These are phyloP conservation scores for Annulohypoxylon bovei DNA, from an alignment of 495 filamentous ascomycete species.

Conservation along the genomic window DNA sequence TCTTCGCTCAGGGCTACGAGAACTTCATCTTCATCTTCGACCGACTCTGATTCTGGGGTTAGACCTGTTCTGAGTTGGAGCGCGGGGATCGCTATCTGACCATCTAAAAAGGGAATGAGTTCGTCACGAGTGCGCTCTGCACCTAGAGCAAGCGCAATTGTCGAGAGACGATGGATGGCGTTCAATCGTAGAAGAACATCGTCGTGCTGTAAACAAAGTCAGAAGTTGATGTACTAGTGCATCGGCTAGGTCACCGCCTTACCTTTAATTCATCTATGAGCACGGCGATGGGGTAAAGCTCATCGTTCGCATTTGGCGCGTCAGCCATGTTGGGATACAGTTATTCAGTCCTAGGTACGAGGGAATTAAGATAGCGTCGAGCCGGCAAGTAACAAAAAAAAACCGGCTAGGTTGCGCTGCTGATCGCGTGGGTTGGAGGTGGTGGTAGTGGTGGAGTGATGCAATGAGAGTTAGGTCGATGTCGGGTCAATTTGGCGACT, in stretches of 20 bases:
- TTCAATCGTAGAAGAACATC: conserved; percentile 97
- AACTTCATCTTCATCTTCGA: conserved; percentile 98
- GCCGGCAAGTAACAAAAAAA: conserved; percentile 22
- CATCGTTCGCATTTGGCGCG: conserved; percentile 75
- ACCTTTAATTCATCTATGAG: conserved; percentile 99
- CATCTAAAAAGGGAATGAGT: conserved; percentile 97
- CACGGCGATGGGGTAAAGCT: conserved; percentile 99
- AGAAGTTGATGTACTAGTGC: conserved; percentile 20
- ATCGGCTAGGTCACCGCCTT: conserved; percentile 44
- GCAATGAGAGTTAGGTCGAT: conserved; percentile 42
- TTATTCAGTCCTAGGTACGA: conserved; percentile 11
- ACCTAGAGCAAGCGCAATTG: conserved; percentile 94
- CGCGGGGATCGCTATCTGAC: conserved; percentile 60
- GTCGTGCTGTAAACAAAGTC: conserved; percentile 74
- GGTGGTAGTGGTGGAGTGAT: conserved; percentile 38
- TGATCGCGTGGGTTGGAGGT: conserved; percentile 38
- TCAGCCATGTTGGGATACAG: conserved; percentile 62
- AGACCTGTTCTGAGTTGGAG: conserved; percentile 36
- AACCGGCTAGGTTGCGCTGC: conserved; percentile 23
- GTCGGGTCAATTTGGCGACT: conserved; percentile 40
- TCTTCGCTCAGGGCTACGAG: conserved; percentile 96
- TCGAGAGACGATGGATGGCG: conserved; percentile 96
- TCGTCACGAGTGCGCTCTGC: conserved; percentile 96
- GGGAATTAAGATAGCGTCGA: conserved; percentile 10
- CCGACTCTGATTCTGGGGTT: conserved; percentile 74